Conservation (phyloP, 352 stramenopile species). For the Phytophthora sojae region DNA sequence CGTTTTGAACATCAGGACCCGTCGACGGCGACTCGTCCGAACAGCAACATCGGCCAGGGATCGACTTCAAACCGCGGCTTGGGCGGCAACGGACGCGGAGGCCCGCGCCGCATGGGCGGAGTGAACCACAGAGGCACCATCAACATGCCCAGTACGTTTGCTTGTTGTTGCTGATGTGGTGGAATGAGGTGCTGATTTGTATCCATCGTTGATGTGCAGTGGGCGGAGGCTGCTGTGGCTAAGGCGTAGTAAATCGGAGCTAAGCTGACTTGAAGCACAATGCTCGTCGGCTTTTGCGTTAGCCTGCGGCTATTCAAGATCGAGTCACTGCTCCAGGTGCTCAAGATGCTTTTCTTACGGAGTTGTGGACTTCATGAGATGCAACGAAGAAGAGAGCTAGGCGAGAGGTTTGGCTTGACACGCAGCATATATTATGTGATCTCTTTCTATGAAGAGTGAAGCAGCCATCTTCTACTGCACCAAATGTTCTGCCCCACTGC, state of each 20-base stretch:
- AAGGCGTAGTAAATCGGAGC: slow-evolving; percentile 5
- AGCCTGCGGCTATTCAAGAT: slow-evolving; percentile 2
- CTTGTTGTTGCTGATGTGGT: neutral
- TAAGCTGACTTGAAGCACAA: neutral
- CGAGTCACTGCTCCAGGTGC: neutral
- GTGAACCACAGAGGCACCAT: slow-evolving; percentile 60
- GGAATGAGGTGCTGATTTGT: neutral
- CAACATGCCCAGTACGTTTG: slow-evolving; percentile 63
- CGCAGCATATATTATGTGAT: slow-evolving; percentile 47
- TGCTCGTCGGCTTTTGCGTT: neutral
- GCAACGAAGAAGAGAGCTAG: neutral
- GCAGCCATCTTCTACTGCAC: slow-evolving; percentile 1
- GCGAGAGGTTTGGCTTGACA: slow-evolving; percentile 11
- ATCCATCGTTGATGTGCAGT: slow-evolving; percentile 39
- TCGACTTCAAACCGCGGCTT: slow-evolving; percentile 29
- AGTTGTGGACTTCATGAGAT: neutral
- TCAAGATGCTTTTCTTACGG: neutral
- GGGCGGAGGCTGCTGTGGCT: slow-evolving; percentile 64
- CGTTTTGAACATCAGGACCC: slow-evolving; percentile 44
- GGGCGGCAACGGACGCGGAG: slow-evolving; percentile 16
- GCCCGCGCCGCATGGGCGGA: slow-evolving; percentile 64
- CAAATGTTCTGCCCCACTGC: slow-evolving; percentile 13
- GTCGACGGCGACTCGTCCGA: slow-evolving; percentile 41
- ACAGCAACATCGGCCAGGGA: slow-evolving; percentile 41
- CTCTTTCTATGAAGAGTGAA: slow-evolving; percentile 34